Evolutionary conservation across 352 stramenopile genomes (phyloP).

Genomic region (Globisporangium nunn): DNA sequence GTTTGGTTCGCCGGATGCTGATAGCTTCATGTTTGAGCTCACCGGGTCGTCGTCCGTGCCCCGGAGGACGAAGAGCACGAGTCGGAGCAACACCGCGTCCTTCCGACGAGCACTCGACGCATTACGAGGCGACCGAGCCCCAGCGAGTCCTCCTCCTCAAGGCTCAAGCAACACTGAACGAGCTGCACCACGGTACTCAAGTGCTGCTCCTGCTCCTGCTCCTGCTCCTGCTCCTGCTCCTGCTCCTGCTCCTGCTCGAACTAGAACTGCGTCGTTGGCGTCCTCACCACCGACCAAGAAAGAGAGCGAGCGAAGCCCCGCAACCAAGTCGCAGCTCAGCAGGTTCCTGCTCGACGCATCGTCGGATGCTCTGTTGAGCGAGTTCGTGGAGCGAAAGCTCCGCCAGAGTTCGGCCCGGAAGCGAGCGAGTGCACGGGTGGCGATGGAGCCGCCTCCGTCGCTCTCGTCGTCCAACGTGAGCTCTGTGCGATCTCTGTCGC

Average conservation of each 20-base stretch:
- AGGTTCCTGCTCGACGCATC: constrained; percentile 47
- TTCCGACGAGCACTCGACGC: constrained; percentile 45
- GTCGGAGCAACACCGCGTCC: constrained; percentile 12
- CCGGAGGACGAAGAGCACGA: neutral
- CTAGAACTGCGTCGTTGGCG: neutral
- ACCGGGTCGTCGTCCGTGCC: constrained; percentile 2
- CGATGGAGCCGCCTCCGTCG: constrained; percentile 37
- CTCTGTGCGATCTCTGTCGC: constrained; percentile 15
- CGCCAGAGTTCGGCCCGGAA: constrained; percentile 15
- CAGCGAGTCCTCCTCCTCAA: neutral
- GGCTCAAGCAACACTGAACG: too few species aligned
- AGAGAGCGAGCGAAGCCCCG: constrained; percentile 1
- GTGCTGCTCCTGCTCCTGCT: neutral
- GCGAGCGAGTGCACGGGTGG: constrained; percentile 6
- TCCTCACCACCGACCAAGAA: neutral
- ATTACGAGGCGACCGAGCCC: constrained; percentile 30
- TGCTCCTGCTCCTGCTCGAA: neutral
- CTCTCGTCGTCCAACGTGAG: constrained; percentile 24
- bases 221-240: neutral
- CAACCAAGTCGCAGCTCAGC: constrained; percentile 24
- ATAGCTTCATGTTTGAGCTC: constrained; percentile 51
- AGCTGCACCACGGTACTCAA: neutral
- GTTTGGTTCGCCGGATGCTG: constrained; percentile 28
- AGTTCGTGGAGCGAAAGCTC: constrained; percentile 66
- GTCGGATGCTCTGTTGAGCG: constrained; percentile 40